Base-by-base conservation (phyloP, 75 land plant species). In the Cupressus sempervirens region DNA sequence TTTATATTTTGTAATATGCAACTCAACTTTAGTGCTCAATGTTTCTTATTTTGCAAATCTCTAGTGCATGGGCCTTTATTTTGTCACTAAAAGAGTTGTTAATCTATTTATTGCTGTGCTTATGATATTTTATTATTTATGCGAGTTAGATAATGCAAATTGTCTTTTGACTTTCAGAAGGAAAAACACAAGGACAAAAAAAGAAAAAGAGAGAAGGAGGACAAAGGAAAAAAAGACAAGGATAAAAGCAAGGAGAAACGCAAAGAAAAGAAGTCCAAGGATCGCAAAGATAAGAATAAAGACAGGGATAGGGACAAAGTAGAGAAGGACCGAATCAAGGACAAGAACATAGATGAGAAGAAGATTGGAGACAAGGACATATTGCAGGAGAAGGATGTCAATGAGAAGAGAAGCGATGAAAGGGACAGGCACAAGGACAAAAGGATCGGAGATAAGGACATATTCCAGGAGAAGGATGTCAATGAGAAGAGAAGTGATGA, bases 171-270 rank as follows among this genome's bases (percentile, higher is more conserved):
- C 5, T 15, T 53, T 32, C 83, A 82, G 83, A 53, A 89, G 91
- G 93, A 91, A 81, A 91, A 91, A 82, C 88, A 62, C 77, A 90
- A 88, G 54, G 89, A 90, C 86, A 91, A 91, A 73, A 90, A 87
- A 76, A 87, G 82, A 58, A 88, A 85, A 54, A 88, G 88, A 72
- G 91, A 91, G 20, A 89, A 89, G 82, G 84, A 84, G 82, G 88
- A 90, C 41, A 91, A 88, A 56, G 89, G 87, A 76, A 91, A 82
- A 83, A 90, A 85, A 84, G 91, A 88, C n/a, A 87, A 86, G 67
- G 86, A 87, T 11, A 80, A 79, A 82, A 89, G 90, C 67, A 87
- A 87, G 72, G 90, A 89, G 26, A 91, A 91, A 73, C 84, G 87
- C 84, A 84, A 81, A 58, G 86, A 89, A 18, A 89, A 89, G 85